These are phyloP conservation scores for Globisporangium barbulae DNA, from an alignment of 352 stramenopile species.

Conservation along the genomic window DNA sequence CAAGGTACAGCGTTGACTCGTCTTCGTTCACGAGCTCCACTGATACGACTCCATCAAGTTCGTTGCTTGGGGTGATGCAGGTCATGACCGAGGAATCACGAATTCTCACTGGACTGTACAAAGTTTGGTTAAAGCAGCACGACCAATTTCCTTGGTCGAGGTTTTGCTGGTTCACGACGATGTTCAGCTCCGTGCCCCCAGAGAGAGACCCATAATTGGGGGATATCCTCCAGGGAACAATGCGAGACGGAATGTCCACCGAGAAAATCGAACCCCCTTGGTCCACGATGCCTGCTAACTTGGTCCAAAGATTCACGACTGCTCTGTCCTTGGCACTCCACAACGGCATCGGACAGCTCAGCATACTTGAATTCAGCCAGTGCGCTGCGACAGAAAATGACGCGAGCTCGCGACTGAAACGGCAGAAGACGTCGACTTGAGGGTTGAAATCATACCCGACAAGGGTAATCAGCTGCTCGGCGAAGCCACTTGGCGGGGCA, in stretches of 20 bases:
- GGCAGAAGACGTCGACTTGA: conserved; percentile 30
- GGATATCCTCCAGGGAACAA: conserved; percentile 22
- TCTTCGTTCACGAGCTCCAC: conserved; percentile 19
- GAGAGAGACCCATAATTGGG: conserved; percentile 20
- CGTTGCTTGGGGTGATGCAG: conserved; percentile 17
- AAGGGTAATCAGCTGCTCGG: conserved; percentile 18
- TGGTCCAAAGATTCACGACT: conserved; percentile 31
- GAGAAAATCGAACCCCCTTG: conserved; percentile 5
- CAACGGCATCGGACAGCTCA: conserved; percentile 29
- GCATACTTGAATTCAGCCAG: conserved; percentile 34
- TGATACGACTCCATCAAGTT: conserved; percentile 18
- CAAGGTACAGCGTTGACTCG: not conserved
- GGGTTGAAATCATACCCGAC: conserved; percentile 42
- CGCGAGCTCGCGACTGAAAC: conserved; percentile 26
- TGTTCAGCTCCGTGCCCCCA: conserved; percentile 14
- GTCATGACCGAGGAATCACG: conserved; percentile 2
- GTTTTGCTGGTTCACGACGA: not conserved
- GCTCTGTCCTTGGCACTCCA: conserved; percentile 17
- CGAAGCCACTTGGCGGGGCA: not conserved
- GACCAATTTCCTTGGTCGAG: conserved; percentile 17
- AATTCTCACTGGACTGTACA: conserved; percentile 21
- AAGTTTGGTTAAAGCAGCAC: conserved; percentile 34
- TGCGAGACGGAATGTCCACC: not conserved
- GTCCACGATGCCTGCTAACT: conserved; percentile 7
- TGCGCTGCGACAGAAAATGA: conserved; percentile 21